Evolutionary conservation across 2,329 filamentous ascomycete genomes (phyloP).

Genomic region (Fusarium chlamydosporum): DNA sequence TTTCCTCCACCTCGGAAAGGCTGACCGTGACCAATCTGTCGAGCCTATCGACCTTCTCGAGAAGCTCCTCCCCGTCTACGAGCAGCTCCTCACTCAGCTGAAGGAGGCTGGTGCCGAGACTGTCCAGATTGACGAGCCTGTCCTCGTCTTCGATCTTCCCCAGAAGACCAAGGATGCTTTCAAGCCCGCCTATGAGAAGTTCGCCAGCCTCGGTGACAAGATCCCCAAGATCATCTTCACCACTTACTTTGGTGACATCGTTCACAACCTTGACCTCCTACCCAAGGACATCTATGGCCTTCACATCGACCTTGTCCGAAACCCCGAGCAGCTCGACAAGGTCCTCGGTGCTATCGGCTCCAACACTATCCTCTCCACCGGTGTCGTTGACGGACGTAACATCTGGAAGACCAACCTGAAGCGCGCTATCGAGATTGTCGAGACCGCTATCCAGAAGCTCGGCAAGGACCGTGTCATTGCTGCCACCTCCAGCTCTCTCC

Average conservation of each 20-base stretch:
- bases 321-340: conserved; percentile 95
- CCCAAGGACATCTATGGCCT: conserved; percentile 85
- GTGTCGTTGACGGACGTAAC: conserved; percentile 98
- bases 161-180: conserved; percentile 94
- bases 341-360: conserved; percentile 86
- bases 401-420: conserved; percentile 99
- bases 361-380: conserved; percentile 91
- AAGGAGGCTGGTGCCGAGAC: conserved; percentile 96
- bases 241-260: conserved; percentile 99
- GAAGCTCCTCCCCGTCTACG: conserved; percentile 94
- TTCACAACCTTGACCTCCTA: conserved; percentile 97
- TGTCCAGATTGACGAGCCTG: conserved; percentile 98
- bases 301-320: conserved; percentile 96
- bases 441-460: conserved; percentile 92
- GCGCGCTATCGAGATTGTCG: conserved; percentile 89
- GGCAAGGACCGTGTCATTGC: conserved; percentile 98
- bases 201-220: conserved; percentile 80
- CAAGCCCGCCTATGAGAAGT: conserved; percentile 96
- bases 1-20: conserved; percentile 98
- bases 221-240: conserved; percentile 91
- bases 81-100: conserved; percentile 90
- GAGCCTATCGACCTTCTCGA: conserved; percentile 94
- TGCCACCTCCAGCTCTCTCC: conserved; percentile 95
- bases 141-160: conserved; percentile 94
- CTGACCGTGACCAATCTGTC: conserved; percentile 93